These are phyloP conservation scores for Pleurotus eryngii DNA, from an alignment of 768 basidiomycete species.

Conservation along the genomic window DNA sequence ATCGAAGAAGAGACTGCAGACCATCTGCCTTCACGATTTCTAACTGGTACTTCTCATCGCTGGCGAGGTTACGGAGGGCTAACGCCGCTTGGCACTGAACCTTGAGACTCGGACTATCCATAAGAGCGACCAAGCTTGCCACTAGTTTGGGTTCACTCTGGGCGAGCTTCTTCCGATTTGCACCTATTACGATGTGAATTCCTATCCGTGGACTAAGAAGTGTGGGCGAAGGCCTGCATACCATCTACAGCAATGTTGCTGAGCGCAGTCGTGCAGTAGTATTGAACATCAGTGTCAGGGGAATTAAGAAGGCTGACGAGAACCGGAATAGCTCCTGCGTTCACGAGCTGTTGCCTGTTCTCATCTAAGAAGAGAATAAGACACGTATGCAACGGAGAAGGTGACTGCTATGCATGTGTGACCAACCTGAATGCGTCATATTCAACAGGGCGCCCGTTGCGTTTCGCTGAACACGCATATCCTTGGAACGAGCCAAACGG, in stretches of 20 bases:
- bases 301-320: conserved; percentile 92
- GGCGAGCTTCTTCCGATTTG: conserved; percentile 92
- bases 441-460: conserved; percentile 97
- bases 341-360: conserved; percentile 97
- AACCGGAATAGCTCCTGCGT: conserved; percentile 97
- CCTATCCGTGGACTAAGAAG: background rate
- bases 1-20: conserved; percentile 84
- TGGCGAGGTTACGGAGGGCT: conserved; percentile 93
- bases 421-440: conserved; percentile 96
- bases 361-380: conserved; percentile 59
- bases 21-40: conserved; percentile 98
- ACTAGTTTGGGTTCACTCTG: conserved; percentile 94
- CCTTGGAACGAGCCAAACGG: conserved; percentile 92
- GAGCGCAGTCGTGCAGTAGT: conserved; percentile 98
- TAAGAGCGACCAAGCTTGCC: conserved; percentile 86
- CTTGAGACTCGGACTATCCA: conserved; percentile 97
- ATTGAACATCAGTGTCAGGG: conserved; percentile 98
- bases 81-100: conserved; percentile 98
- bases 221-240: conserved; percentile 18
- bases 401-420: conserved; percentile 1
- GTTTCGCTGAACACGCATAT: conserved; percentile 98
- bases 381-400: background rate
- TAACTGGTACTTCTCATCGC: conserved; percentile 98
- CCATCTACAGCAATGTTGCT: conserved; percentile 99
- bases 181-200: conserved; percentile 35